Evolutionary conservation across 176 grass and related monocot species (phyloP), one percentile per base, ranked within the genome.

Genomic region (Rhipidocladum racemiflorum): DNA sequence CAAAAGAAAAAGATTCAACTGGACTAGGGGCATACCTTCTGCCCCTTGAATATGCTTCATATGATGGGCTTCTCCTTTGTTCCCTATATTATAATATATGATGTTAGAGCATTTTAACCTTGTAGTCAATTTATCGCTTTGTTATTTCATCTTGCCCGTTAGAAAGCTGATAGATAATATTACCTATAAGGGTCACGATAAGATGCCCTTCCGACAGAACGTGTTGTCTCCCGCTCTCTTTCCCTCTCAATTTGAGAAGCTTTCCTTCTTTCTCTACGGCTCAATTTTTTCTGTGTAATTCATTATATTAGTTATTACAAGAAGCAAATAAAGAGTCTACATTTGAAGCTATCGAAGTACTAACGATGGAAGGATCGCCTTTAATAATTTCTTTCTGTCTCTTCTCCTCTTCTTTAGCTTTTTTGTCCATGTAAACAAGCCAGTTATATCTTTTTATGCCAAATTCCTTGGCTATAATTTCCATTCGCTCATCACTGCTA

Each of bases 371-470:
- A 84, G 93, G 97, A 65, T 99, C 91, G 68, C 97, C 97, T 95
- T 91, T 95, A 68, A 99, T 91, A 78, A 93, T 78, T 91, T 96
- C 93, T 77, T 99, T 99, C 64, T 95, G 93, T 10, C 89, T 83
- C 65, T 90, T 94, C 84, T 96, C 97, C 79, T 99, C 91, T 84
- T 99, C 97, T 82, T 99, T 99, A 61, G 85, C 79, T 54, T 90
- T 99, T 85, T 95, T 99, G 38, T 99, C 97, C 91, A 88, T 95
- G 84, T 96, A 99, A 75, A 99, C 87, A 77, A 99, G 96, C 92
- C 92, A 99, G 75, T 93, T 95, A 76, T 99, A 99, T 91, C 91
- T 95, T 82, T 90, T 95, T 51, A 99, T 49, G 28, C 96, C 96
- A 91, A 95, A 99, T 82, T 99, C 96, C 72, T 99, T 99, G 51